phyloP scores from a whole-genome alignment of 2,329 filamentous ascomycete genomes.

The Aspergillus caelatus region DNA sequence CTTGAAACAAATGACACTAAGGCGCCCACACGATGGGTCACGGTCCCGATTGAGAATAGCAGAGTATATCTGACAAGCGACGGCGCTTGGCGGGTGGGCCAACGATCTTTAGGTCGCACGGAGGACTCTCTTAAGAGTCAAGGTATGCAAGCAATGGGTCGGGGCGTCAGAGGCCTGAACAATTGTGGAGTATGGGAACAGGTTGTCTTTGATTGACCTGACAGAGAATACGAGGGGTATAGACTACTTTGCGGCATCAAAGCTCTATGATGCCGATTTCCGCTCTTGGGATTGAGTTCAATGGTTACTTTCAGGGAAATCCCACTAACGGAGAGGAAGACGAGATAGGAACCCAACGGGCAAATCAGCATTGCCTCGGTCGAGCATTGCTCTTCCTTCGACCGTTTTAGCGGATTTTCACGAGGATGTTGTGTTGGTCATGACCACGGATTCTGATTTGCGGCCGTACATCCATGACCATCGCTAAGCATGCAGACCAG shows the following conservation, averaged over 20 bases:
- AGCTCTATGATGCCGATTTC: neutral
- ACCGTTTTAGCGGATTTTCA: neutral
- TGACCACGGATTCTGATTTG: neutral
- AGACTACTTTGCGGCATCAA: neutral
- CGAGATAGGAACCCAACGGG: neutral
- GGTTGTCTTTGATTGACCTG: neutral
- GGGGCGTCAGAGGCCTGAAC: constrained; percentile 11
- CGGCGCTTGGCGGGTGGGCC: constrained; percentile 12
- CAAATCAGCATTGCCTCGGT: neutral
- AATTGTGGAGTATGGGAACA: constrained; percentile 16
- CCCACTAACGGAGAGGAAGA: neutral
- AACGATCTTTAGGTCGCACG: constrained; percentile 15
- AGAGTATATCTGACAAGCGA: constrained; percentile 15
- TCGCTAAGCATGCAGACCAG: constrained; percentile 18
- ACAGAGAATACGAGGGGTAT: neutral
- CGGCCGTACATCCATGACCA: neutral
- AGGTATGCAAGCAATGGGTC: constrained; percentile 11
- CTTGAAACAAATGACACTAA: constrained; percentile 19
- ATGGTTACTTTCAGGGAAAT: neutral
- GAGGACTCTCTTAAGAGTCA: constrained; percentile 7
- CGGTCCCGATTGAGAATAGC: constrained; percentile 19
- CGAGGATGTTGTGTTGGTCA: neutral
- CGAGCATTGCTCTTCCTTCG: neutral
- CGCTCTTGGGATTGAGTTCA: neutral
- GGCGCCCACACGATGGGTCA: constrained; percentile 12